phyloP scores from a whole-genome alignment of 2,329 filamentous ascomycete species.

The Grosmannia clavigera region DNA sequence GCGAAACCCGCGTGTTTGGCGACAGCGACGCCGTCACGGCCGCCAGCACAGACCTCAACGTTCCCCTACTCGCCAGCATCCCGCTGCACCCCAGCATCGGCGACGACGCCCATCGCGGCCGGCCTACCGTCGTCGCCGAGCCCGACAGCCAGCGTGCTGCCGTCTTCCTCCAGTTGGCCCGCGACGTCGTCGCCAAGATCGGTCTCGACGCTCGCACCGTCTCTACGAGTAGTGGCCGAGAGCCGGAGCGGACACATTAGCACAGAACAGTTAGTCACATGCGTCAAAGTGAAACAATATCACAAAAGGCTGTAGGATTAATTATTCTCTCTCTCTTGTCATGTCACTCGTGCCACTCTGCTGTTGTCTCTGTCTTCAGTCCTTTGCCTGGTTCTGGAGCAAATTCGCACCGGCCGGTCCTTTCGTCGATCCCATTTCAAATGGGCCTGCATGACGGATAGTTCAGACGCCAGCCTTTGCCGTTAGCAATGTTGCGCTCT shows the following conservation, averaged over 20 bases:
- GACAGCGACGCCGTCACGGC: constrained; percentile 49
- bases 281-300: no score
- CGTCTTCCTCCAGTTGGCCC: constrained; percentile 61
- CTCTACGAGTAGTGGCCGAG: neutral
- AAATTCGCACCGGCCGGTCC: no score
- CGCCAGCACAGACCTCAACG: constrained; percentile 58
- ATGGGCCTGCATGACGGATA: neutral
- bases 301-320: no score
- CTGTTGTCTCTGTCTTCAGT: neutral
- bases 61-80: constrained; percentile 79
- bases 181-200: constrained; percentile 36
- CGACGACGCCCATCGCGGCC: constrained; percentile 74
- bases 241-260: no score
- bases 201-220: constrained; percentile 11
- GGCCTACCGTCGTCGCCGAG: constrained; percentile 81
- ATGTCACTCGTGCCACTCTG: no score
- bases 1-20: constrained; percentile 66
- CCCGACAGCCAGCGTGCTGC: constrained; percentile 60
- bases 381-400: no score
- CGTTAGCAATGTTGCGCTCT: neutral
- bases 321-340: no score
- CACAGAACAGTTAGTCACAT: no score
- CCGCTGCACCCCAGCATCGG: constrained; percentile 80
- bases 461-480: neutral
- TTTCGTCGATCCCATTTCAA: no score